Evolutionary conservation across 2,329 filamentous ascomycete genomes (phyloP).

Genomic region (Leptographium flavum): DNA sequence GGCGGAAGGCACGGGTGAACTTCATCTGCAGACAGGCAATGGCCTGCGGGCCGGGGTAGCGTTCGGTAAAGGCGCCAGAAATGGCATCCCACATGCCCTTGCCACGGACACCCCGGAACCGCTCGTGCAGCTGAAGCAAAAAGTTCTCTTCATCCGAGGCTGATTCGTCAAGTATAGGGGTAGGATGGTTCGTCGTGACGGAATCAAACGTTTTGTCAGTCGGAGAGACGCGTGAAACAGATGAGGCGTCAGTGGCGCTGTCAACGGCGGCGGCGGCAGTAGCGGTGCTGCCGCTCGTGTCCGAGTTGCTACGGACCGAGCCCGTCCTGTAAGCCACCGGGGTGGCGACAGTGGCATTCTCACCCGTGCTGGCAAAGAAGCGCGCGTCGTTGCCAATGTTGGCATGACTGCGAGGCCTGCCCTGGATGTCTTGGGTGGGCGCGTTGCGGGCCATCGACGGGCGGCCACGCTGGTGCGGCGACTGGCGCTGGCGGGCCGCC

Average conservation of each 20-base stretch:
- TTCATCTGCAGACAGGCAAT: conserved; percentile 42
- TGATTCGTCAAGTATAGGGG: conserved; percentile 22
- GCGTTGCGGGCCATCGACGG: neutral
- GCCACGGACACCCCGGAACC: conserved; percentile 31
- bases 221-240: neutral
- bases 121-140: conserved; percentile 34
- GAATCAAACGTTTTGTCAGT: no score
- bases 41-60: conserved; percentile 12
- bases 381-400: neutral
- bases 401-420: neutral
- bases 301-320: neutral
- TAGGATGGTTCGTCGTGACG: neutral
- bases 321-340: no score
- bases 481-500: no score
- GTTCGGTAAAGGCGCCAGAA: conserved; percentile 25
- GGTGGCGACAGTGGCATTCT: neutral
- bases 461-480: neutral
- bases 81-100: conserved; percentile 46
- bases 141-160: conserved; percentile 33
- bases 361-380: neutral
- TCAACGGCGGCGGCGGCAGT: no score
- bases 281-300: neutral
- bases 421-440: neutral
- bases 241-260: no score
- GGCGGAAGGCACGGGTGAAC: conserved; percentile 33